phyloP scores from a whole-genome alignment of 192 early-diverging fungal species.

The Cladochytrium replicatum region DNA sequence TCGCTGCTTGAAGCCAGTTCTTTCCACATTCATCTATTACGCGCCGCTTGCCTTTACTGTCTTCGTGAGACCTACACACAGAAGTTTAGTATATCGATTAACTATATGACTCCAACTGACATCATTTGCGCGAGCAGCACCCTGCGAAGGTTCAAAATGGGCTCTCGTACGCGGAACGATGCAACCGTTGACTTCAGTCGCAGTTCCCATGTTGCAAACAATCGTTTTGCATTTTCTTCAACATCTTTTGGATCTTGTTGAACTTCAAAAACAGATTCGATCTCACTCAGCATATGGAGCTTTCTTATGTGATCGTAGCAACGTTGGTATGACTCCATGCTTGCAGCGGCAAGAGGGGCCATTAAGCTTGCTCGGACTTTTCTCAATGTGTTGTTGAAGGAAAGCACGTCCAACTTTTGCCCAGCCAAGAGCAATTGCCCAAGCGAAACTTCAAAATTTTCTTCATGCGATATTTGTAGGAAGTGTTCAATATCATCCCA shows the following conservation, averaged over 20 bases:
- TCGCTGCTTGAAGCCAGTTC: constrained; percentile 60
- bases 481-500: constrained; percentile 45
- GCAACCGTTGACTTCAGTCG: constrained; percentile 44
- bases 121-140: constrained; percentile 38
- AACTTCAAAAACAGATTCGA: constrained; percentile 32
- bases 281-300: constrained; percentile 58
- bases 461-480: constrained; percentile 24
- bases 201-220: constrained; percentile 28
- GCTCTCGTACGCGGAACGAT: constrained; percentile 47
- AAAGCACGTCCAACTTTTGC: constrained; percentile 17
- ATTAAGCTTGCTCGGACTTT: constrained; percentile 35
- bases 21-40: constrained; percentile 24
- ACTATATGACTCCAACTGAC: too few species aligned
- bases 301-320: constrained; percentile 50
- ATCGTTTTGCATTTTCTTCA: constrained; percentile 2
- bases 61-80: neutral
- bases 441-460: constrained; percentile 45
- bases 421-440: constrained; percentile 41
- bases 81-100: too few species aligned
- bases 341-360: constrained; percentile 42
- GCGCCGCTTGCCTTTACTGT: neutral
- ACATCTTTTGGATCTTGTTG: constrained; percentile 4
- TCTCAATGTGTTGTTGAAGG: constrained; percentile 27
- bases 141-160: constrained; percentile 47
- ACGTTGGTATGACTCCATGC: constrained; percentile 54